Evolutionary conservation across 2,329 filamentous ascomycete genomes (phyloP), one percentile per base, ranked within the genome.

Genomic region (Pestalotiopsis sp.): DNA sequence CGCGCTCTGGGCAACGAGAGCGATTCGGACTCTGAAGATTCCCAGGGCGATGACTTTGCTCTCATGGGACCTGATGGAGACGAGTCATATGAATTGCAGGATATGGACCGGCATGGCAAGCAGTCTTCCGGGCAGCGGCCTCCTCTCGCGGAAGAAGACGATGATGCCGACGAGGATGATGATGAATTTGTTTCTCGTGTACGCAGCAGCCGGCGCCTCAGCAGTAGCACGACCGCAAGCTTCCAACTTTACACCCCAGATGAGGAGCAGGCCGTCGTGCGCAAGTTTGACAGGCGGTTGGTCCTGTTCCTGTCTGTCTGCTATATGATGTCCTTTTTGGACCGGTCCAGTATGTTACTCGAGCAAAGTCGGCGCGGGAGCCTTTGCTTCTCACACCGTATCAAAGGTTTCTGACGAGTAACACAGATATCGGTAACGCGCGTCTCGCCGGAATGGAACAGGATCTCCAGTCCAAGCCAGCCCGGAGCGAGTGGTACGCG

Each of bases 301-400:
- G 93, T 97, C 5, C 78, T 93, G 1, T 97, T 97, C 77, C 86
- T 97, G 71, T 92, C 93, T 12, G 78, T 95, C 69, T 85, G 97
- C 13, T 98, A 96, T 78, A 87, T 97, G 84, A 83, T 97, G 70
- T 92, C 91, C 71, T 97, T 97, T 77, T 81, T 97, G 72, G 94
- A 97, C 79, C 87, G 94, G 72, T 95, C 93, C 20, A 97, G 93
- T 94, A 83, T 17, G 45, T 52, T 9, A 52, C 45, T 52, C 45
- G 20, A 4, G 45, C 17, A 52, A n/a, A 12, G n/a, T n/a, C 17
- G 17, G 7, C 14, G 23, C 11, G 31, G 31, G 31, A 71, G 86
- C 82, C 68, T 27, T 68, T 60, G 14, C 36, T 45, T 62, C 23
- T 14, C 31, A 31, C 49, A 41, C 3, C 7, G 59, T 17, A 14